A percentile compares a stretch with the other conserved stretches of the same genome.
phyloP scores from a whole-genome alignment of 192 early-diverging fungal genomes.

The Funneliformis mosseae region DNA sequence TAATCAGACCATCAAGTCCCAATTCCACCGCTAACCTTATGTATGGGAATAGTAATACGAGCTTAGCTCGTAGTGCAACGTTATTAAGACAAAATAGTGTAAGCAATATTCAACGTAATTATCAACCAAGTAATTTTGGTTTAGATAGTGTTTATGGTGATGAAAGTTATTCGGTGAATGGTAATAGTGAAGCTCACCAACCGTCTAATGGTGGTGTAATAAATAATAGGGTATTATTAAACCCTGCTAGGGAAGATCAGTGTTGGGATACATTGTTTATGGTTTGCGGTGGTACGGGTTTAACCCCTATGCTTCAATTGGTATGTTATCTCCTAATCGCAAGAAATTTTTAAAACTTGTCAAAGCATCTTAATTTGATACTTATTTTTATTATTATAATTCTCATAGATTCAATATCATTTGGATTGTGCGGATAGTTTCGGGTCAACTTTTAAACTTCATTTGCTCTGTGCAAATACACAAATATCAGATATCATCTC shows the following conservation, averaged over 20 bases:
- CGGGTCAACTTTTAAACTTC: neutral
- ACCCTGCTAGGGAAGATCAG: conserved; percentile 4
- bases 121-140: neutral
- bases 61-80: neutral
- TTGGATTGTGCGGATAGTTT: neutral
- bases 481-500: conserved; percentile 3
- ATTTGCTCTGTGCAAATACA: conserved; percentile 18
- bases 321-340: neutral
- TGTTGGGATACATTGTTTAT: conserved; percentile 49
- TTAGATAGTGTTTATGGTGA: neutral
- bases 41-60: neutral
- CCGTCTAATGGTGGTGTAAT: neutral
- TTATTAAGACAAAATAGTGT: neutral
- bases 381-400: too few relatives aligned
- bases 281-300: conserved; percentile 92
- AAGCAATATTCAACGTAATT: neutral
- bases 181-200: neutral
- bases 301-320: conserved; percentile 89
- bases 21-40: neutral
- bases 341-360: too few relatives aligned
- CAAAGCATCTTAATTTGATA: too few relatives aligned
- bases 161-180: neutral
- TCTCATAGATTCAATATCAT: conserved; percentile 1
- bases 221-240: conserved; percentile 12
- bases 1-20: neutral